These are phyloP conservation scores for Polytrichum commune DNA, from an alignment of 225 moss, liverwort and hornwort genomes.

Conservation along the genomic window DNA sequence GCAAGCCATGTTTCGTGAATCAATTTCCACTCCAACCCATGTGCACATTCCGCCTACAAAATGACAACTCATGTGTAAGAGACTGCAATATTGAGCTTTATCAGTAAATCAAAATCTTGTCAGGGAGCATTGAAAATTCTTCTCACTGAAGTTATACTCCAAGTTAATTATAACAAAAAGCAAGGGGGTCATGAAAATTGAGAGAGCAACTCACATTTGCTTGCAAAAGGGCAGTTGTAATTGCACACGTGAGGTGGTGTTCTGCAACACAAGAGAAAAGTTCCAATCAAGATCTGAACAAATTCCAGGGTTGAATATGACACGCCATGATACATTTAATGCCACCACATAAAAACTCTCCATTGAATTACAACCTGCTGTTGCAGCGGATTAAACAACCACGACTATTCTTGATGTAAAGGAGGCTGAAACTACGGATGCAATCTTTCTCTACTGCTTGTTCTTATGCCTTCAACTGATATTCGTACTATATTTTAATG, in stretches of 20 bases:
- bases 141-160: too few relatives aligned
- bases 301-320: neutral
- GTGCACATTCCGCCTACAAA: conserved; percentile 58
- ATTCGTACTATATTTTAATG: too few relatives aligned
- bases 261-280: conserved; percentile 19
- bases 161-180: too few relatives aligned
- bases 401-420: neutral
- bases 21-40: conserved; percentile 73
- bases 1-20: conserved; percentile 86
- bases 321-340: neutral
- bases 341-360: neutral
- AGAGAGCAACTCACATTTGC: conserved; percentile 33
- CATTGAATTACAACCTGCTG: neutral
- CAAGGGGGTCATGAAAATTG: neutral
- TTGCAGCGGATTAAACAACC: neutral
- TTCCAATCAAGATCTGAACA: neutral
- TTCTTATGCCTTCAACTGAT: too few relatives aligned
- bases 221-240: conserved; percentile 47
- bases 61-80: too few relatives aligned
- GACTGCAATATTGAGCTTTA: too few relatives aligned
- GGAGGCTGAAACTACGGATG: neutral
- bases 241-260: conserved; percentile 28
- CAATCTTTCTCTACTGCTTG: too few relatives aligned
- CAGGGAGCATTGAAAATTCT: neutral
- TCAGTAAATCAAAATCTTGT: too few relatives aligned